A percentile compares a stretch with the other conserved stretches of the same genome.
Conservation (phyloP, 192 early-diverging fungal genomes). For the Podila horticola region DNA sequence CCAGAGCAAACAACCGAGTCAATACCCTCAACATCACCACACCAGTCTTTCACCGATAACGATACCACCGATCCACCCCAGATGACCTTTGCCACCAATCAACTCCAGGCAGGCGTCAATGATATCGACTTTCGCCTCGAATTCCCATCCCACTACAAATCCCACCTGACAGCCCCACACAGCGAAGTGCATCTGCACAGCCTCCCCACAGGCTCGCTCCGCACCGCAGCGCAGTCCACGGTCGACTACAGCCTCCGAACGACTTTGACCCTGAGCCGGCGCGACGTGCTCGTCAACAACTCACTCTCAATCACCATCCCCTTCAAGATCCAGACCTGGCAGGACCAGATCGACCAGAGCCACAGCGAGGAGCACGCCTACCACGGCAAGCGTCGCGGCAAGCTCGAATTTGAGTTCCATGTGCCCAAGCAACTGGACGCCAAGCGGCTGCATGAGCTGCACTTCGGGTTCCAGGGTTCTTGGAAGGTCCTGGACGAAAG, state of each 20-base stretch:
- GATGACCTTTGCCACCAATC: constrained; percentile 10
- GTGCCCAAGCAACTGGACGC: constrained; percentile 35
- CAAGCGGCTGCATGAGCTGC: constrained; percentile 15
- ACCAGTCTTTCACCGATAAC: background rate
- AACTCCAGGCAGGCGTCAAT: constrained; percentile 26
- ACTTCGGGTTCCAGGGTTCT: constrained; percentile 30
- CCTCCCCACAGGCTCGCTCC: constrained; percentile 32
- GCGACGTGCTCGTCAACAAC: constrained; percentile 42
- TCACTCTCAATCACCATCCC: constrained; percentile 22
- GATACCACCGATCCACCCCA: background rate
- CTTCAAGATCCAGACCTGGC: constrained; percentile 33
- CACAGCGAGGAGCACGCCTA: constrained; percentile 35
- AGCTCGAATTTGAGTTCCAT: constrained; percentile 38
- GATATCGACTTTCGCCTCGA: constrained; percentile 44
- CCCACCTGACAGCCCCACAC: background rate
- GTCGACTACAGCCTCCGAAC: constrained; percentile 19
- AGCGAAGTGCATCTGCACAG: background rate
- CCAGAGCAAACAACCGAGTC: background rate
- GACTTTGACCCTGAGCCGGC: constrained; percentile 23
- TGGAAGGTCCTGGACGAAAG: constrained; percentile 24
- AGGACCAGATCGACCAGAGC: constrained; percentile 28
- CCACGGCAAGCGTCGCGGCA: constrained; percentile 29
- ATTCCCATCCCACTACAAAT: constrained; percentile 28
- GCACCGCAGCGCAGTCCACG: constrained; percentile 11
- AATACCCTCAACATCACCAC: background rate